Evolutionary conservation across 345 rosid genomes (phyloP).

Genomic region (Raphanus sativus): DNA sequence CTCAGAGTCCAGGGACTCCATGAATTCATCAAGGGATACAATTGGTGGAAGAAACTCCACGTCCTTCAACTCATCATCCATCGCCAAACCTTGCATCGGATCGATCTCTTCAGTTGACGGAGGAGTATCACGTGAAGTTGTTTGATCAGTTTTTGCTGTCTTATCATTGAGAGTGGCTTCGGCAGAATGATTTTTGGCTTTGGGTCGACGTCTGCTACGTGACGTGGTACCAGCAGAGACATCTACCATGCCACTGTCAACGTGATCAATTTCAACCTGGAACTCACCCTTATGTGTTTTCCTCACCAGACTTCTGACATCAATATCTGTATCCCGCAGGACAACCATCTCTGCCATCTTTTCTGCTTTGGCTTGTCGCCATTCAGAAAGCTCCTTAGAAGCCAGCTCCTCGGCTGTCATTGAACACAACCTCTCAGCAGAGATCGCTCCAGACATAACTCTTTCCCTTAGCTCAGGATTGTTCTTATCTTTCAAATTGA

Average conservation of each 20-base stretch:
- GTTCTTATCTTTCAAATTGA: slow-evolving; percentile 88
- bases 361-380: slow-evolving; percentile 99
- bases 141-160: slow-evolving; percentile 33
- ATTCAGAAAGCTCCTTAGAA: slow-evolving; percentile 92
- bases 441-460: slow-evolving; percentile 75
- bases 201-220: slow-evolving; percentile 29
- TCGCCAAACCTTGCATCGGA: slow-evolving; percentile 49
- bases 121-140: slow-evolving; percentile 46
- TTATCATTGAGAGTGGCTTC: slow-evolving; percentile 43
- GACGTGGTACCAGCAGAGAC: slow-evolving; percentile 60
- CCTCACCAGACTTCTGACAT: slow-evolving; percentile 78
- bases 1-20: slow-evolving; percentile 88
- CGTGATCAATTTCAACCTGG: slow-evolving; percentile 81
- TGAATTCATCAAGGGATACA: slow-evolving; percentile 92
- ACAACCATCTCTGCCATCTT: slow-evolving; percentile 96
- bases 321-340: slow-evolving; percentile 74
- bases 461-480: slow-evolving; percentile 92
- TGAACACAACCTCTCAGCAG: slow-evolving; percentile 74
- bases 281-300: slow-evolving; percentile 98
- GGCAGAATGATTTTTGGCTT: slow-evolving; percentile 27
- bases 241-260: slow-evolving; percentile 57
- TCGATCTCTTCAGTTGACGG: slow-evolving; percentile 56
- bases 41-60: slow-evolving; percentile 87
- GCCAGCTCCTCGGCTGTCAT: slow-evolving; percentile 99
- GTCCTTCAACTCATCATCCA: slow-evolving; percentile 84